Evolutionary conservation across 2,329 filamentous ascomycete species (phyloP).

Genomic region (Penicillium sp.): DNA sequence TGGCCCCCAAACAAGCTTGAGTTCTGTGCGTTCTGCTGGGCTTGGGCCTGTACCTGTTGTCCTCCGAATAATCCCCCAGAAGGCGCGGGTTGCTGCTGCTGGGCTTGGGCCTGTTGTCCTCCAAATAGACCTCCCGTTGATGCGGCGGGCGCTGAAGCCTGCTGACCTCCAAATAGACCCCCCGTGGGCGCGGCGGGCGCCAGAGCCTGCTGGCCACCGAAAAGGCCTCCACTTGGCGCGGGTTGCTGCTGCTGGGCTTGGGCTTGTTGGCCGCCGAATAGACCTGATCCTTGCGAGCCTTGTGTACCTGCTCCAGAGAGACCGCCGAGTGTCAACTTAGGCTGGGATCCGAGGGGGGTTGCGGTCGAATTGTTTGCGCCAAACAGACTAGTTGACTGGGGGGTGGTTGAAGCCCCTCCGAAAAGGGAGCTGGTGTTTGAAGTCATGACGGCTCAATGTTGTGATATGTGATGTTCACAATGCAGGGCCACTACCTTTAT

Average conservation of each 20-base stretch:
- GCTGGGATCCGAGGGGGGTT: conserved; percentile 23
- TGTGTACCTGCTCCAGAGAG: conserved; percentile 23
- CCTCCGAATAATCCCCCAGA: conserved; percentile 22
- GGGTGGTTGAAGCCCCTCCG: conserved; percentile 25
- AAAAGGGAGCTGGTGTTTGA: conserved; percentile 31
- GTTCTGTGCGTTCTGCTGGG: conserved; percentile 7
- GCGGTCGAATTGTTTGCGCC: conserved; percentile 27
- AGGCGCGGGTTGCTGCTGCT: conserved; percentile 5
- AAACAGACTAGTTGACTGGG: conserved; percentile 29
- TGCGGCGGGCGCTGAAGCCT: neutral
- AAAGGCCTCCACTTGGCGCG: conserved; percentile 12
- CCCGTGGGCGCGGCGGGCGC: neutral
- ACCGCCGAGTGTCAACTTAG: conserved; percentile 9
- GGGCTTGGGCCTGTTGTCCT: neutral
- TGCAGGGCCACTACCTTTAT: neutral
- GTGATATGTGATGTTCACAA: neutral
- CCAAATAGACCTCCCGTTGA: neutral
- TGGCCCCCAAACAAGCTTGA: conserved; percentile 28
- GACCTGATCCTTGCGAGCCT: conserved; percentile 19
- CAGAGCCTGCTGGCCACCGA: neutral
- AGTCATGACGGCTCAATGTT: conserved; percentile 8
- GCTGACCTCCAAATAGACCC: neutral
- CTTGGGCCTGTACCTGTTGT: conserved; percentile 16
- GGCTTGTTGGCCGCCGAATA: conserved; percentile 24
- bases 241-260: conserved; percentile 12